Evolutionary conservation across 176 grass and related monocot species (phyloP).

Genomic region (Phragmites australis): DNA sequence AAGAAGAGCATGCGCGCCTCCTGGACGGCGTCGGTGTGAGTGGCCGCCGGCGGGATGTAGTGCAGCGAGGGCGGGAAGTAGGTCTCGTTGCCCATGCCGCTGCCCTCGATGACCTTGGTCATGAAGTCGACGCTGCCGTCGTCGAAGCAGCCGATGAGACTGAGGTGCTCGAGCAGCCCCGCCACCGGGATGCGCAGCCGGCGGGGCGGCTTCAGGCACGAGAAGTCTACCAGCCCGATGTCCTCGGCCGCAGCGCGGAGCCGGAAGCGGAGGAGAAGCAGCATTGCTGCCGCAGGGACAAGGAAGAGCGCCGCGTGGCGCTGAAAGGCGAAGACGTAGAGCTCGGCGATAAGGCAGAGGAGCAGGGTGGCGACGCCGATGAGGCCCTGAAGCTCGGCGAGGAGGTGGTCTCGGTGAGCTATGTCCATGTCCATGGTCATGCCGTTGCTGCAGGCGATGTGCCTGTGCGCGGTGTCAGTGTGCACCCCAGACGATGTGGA

Average conservation of each 20-base stretch:
- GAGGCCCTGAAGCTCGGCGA: constrained; percentile 30
- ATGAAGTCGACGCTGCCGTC: constrained; percentile 70
- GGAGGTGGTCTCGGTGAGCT: constrained; percentile 55
- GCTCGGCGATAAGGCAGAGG: constrained; percentile 47
- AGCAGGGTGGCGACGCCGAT: constrained; percentile 14
- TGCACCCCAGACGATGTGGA: not conserved
- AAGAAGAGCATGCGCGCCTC: constrained; percentile 62
- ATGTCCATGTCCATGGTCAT: constrained; percentile 44
- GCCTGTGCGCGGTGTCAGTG: not conserved
- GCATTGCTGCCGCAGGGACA: constrained; percentile 41
- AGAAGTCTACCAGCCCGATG: constrained; percentile 57
- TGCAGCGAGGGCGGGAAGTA: constrained; percentile 64
- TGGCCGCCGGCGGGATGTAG: constrained; percentile 51
- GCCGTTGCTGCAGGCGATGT: not conserved
- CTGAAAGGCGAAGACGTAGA: constrained; percentile 18
- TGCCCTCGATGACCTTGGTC: constrained; percentile 52
- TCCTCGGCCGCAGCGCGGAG: not conserved
- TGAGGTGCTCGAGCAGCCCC: constrained; percentile 51
- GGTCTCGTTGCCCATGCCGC: constrained; percentile 85
- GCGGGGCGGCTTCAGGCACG: constrained; percentile 65
- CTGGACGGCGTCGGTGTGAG: constrained; percentile 42
- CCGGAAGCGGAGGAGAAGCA: constrained; percentile 27
- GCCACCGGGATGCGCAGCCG: constrained; percentile 50
- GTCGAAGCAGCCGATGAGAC: constrained; percentile 69
- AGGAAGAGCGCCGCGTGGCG: constrained; percentile 21